phyloP scores from a whole-genome alignment of 257 asterid genomes.

The Nicotiana sylvestris region DNA sequence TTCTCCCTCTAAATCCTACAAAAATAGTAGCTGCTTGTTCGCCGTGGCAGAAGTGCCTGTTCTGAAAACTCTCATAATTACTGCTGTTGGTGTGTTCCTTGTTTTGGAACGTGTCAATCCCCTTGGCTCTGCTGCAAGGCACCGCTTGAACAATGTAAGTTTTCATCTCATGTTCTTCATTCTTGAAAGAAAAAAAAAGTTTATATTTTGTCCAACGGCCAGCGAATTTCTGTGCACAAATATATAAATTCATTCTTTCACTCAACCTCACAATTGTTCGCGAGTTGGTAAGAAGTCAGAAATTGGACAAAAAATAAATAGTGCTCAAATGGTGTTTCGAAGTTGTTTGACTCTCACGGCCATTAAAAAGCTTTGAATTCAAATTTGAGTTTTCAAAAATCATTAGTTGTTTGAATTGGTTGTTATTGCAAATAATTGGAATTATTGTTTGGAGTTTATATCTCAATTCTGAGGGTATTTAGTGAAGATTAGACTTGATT shows the following conservation, averaged over 20 bases:
- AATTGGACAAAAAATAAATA: not conserved
- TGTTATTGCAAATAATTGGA: too few relatives aligned
- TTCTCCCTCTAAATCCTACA: too few relatives aligned
- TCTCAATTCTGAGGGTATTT: too few relatives aligned
- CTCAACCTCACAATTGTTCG: not conserved
- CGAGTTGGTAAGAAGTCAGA: not conserved
- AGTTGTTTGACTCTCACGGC: too few relatives aligned
- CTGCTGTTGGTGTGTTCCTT: slow-evolving; percentile 24
- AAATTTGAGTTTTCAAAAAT: too few relatives aligned
- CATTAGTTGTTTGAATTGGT: too few relatives aligned
- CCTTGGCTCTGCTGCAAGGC: slow-evolving; percentile 23
- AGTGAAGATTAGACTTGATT: too few relatives aligned
- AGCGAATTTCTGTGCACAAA: too few relatives aligned
- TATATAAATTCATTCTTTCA: too few relatives aligned
- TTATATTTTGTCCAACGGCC: too few relatives aligned
- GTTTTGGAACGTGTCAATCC: slow-evolving; percentile 25
- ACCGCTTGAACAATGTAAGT: slow-evolving; percentile 26
- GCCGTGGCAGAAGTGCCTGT: slow-evolving; percentile 28
- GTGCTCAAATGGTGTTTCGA: not conserved
- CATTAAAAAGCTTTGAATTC: too few relatives aligned
- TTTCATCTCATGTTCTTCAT: not conserved
- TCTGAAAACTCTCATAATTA: slow-evolving; percentile 24
- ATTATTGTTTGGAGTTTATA: too few relatives aligned
- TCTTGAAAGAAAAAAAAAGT: not conserved
- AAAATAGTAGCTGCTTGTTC: not conserved